phyloP scores from a whole-genome alignment of 257 asterid genomes.

The Penstemon eatonii region DNA sequence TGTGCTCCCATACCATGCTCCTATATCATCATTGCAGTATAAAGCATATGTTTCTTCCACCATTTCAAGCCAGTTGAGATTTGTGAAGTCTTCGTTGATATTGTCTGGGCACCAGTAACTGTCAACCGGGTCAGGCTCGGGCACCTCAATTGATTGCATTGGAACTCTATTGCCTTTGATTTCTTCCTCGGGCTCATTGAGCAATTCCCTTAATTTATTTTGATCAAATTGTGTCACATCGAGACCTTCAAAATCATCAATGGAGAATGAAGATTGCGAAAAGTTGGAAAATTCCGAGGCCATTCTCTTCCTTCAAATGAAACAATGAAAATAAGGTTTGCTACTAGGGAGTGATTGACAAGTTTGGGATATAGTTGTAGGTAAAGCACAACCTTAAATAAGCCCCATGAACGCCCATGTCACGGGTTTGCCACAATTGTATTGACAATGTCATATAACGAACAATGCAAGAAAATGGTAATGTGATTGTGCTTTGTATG shows the following conservation, averaged over 20 bases:
- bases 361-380: constrained; percentile 31
- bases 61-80: constrained; percentile 33
- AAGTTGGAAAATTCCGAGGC: constrained; percentile 33
- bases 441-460: constrained; percentile 26
- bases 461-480: constrained; percentile 12
- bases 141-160: constrained; percentile 20
- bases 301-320: constrained; percentile 23
- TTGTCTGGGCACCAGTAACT: constrained; percentile 24
- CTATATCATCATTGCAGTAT: constrained; percentile 24
- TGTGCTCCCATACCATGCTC: constrained; percentile 29
- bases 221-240: constrained; percentile 41
- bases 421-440: constrained; percentile 4
- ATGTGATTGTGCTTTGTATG: background rate
- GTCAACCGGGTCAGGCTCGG: constrained; percentile 3
- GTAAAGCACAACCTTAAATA: constrained; percentile 32
- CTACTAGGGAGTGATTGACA: background rate
- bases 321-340: constrained; percentile 9
- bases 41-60: constrained; percentile 27
- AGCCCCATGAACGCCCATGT: background rate
- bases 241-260: constrained; percentile 41
- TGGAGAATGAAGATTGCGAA: constrained; percentile 27
- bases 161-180: constrained; percentile 3
- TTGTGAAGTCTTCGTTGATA: background rate
- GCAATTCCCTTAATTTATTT: constrained; percentile 36
- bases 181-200: constrained; percentile 37